Evolutionary conservation across 768 basidiomycete species (phyloP).

Genomic region (Solioccasus polychromus): DNA sequence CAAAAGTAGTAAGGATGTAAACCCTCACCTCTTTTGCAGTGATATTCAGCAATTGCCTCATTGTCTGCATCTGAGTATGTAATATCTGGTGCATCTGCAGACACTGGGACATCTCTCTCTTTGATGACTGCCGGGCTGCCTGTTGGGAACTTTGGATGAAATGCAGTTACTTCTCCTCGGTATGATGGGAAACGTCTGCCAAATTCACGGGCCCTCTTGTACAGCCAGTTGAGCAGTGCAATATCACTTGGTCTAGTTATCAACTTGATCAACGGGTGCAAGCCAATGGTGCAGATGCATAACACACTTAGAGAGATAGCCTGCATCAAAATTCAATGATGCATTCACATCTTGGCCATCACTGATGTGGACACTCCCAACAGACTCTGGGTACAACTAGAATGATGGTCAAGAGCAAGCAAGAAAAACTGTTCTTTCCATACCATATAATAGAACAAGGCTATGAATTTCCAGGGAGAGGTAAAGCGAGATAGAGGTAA

Average conservation of each 20-base stretch:
- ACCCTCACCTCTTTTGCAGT: conserved; percentile 13
- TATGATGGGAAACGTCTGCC: conserved; percentile 46
- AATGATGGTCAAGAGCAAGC: background rate
- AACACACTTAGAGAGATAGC: conserved; percentile 42
- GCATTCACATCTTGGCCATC: conserved; percentile 40
- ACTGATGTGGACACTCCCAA: conserved; percentile 46
- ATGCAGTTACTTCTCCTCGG: conserved; percentile 7
- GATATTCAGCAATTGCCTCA: conserved; percentile 28
- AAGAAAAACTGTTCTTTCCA: background rate
- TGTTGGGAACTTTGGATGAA: conserved; percentile 25
- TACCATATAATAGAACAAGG: conserved; percentile 33
- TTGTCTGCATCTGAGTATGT: conserved; percentile 34
- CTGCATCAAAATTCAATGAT: conserved; percentile 42
- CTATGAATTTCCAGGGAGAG: conserved; percentile 28
- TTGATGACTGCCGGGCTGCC: conserved; percentile 25
- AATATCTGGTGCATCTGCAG: conserved; percentile 27
- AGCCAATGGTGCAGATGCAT: background rate
- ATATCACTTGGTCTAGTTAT: conserved; percentile 36
- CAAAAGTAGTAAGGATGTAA: background rate
- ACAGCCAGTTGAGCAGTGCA: conserved; percentile 45
- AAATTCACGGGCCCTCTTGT: conserved; percentile 53
- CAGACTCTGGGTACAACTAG: conserved; percentile 42
- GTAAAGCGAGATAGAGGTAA: conserved; percentile 18
- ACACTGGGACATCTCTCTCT: conserved; percentile 18
- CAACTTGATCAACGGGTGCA: background rate